Evolutionary conservation across 139 green algal species (phyloP).

Genomic region (Chlamydomonas asymmetrica): DNA sequence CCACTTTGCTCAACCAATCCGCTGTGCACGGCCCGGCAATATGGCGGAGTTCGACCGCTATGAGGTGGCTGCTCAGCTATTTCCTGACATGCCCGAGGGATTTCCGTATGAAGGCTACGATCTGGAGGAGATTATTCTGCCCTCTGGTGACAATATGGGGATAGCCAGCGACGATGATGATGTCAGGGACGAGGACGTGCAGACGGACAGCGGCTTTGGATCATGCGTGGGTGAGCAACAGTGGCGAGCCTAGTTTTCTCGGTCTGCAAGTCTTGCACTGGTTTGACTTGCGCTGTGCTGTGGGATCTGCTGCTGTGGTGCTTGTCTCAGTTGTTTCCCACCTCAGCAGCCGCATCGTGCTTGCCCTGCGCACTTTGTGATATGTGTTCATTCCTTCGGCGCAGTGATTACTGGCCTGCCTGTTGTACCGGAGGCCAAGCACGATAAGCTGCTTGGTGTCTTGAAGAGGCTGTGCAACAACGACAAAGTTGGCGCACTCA

Average conservation of each 20-base stretch:
- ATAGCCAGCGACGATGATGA: slow-evolving; percentile 87
- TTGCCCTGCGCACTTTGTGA: no score
- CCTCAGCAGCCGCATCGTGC: not conserved
- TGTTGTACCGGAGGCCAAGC: slow-evolving; percentile 86
- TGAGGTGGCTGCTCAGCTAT: slow-evolving; percentile 43
- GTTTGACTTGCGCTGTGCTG: no score
- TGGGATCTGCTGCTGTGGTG: no score
- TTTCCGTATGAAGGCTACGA: slow-evolving; percentile 89
- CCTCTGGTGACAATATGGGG: slow-evolving; percentile 86
- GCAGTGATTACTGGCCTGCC: slow-evolving; percentile 95
- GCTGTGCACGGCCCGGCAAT: not conserved
- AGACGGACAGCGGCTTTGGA: slow-evolving; percentile 91
- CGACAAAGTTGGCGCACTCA: slow-evolving; percentile 81
- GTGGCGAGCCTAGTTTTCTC: slow-evolving; percentile 1
- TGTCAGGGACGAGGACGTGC: slow-evolving; percentile 78
- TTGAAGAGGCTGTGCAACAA: slow-evolving; percentile 91
- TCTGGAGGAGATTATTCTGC: slow-evolving; percentile 86
- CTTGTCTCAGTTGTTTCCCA: not conserved
- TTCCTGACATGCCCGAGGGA: slow-evolving; percentile 65
- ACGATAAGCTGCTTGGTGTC: slow-evolving; percentile 91
- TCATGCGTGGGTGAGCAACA: slow-evolving; percentile 82
- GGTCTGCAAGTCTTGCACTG: no score
- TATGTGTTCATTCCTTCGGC: not conserved
- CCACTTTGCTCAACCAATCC: no score
- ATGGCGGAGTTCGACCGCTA: slow-evolving; percentile 23